phyloP scores from a whole-genome alignment of 768 basidiomycete species.

The Termitomyces sp. region DNA sequence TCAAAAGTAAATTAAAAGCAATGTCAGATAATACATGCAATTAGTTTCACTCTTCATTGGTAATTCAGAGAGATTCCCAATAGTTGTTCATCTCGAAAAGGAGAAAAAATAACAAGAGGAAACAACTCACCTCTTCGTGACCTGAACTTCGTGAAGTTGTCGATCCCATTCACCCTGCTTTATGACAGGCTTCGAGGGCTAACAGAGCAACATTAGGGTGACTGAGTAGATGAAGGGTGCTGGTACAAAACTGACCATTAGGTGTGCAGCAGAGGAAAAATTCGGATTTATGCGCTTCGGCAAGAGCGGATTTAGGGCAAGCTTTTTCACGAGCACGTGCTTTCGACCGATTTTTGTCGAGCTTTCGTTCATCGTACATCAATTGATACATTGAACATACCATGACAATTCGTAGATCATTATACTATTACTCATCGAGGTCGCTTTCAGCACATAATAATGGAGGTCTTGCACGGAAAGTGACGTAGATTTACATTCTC shows the following conservation, averaged over 20 bases:
- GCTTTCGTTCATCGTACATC: background rate
- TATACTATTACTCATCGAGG: no score
- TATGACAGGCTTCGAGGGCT: slow-evolving; percentile 53
- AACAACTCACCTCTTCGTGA: slow-evolving; percentile 82
- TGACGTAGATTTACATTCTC: no score
- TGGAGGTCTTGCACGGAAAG: no score
- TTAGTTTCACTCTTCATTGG: slow-evolving; percentile 56
- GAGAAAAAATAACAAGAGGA: slow-evolving; percentile 8
- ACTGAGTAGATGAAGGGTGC: background rate
- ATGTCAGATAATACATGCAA: slow-evolving; percentile 92
- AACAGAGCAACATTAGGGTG: slow-evolving; percentile 1
- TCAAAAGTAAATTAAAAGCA: slow-evolving; percentile 19
- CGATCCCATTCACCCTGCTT: slow-evolving; percentile 85
- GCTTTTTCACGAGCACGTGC: slow-evolving; percentile 18
- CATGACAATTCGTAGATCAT: no score
- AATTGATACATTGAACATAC: background rate
- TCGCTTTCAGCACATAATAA: no score
- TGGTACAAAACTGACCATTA: slow-evolving; percentile 28
- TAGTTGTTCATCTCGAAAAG: slow-evolving; percentile 58
- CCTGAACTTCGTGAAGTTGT: slow-evolving; percentile 73
- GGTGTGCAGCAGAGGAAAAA: slow-evolving; percentile 14
- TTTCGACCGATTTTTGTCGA: background rate
- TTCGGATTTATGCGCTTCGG: slow-evolving; percentile 22
- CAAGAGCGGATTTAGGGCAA: slow-evolving; percentile 27
- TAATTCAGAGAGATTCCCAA: slow-evolving; percentile 99